Evolutionary conservation across 73 alveolate genomes (phyloP).

Genomic region (Paramecium primaurelia): DNA sequence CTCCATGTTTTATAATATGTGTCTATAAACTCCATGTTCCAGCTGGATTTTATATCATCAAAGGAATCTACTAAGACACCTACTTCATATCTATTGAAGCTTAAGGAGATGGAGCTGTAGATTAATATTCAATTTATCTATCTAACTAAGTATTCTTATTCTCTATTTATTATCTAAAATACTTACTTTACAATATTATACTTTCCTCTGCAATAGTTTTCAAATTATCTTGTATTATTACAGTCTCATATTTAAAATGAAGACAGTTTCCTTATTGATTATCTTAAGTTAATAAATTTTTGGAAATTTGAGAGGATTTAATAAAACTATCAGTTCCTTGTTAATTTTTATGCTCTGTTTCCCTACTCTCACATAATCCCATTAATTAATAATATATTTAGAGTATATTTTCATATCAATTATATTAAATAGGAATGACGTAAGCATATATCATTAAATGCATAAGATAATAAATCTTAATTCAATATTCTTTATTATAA

Average conservation of each 20-base stretch:
- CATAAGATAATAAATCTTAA: neutral
- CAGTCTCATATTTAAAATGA: neutral
- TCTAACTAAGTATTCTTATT: neutral
- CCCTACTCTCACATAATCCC: slow-evolving; percentile 16
- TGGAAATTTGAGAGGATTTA: neutral
- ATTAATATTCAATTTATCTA: neutral
- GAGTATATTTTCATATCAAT: neutral
- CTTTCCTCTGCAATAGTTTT: slow-evolving; percentile 15
- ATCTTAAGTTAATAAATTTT: neutral
- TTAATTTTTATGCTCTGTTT: neutral
- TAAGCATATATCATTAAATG: neutral
- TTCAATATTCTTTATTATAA: neutral
- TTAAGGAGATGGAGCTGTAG: neutral
- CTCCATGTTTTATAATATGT: neutral
- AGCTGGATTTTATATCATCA: neutral
- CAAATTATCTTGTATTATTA: neutral
- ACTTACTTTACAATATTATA: neutral
- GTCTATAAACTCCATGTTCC: neutral
- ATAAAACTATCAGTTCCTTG: neutral
- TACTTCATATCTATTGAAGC: neutral
- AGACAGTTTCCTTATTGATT: neutral
- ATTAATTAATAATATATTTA: neutral
- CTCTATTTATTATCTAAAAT: too few species aligned
- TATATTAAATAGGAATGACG: neutral
- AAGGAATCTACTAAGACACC: neutral